Evolutionary conservation across 2,329 filamentous ascomycete species (phyloP).

Genomic region (Arthroderma sp.): DNA sequence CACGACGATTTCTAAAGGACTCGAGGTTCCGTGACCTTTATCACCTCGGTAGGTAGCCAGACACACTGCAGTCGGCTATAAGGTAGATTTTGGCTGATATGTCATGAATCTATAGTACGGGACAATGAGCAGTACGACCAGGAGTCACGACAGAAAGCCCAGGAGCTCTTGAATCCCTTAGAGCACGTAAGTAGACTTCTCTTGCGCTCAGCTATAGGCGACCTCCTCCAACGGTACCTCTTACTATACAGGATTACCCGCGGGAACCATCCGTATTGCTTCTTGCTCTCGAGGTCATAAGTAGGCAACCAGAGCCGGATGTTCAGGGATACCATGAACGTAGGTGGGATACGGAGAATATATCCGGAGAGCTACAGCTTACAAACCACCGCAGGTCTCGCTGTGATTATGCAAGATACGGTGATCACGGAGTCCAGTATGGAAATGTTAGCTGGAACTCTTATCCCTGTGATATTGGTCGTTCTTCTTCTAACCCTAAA

Average conservation of each 20-base stretch:
- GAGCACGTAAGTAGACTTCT: constrained; percentile 24
- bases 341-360: constrained; percentile 12
- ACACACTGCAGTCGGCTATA: no score
- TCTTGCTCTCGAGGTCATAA: constrained; percentile 54
- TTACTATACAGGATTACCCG: constrained; percentile 38
- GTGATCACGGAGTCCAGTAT: constrained; percentile 52
- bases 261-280: constrained; percentile 53
- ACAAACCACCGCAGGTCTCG: constrained; percentile 33
- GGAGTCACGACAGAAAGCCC: neutral
- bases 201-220: no score
- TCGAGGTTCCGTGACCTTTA: no score
- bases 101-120: no score
- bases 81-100: no score
- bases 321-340: constrained; percentile 28
- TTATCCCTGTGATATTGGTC: neutral
- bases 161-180: constrained; percentile 29
- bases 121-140: no score
- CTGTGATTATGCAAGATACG: constrained; percentile 47
- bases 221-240: no score
- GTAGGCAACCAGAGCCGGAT: constrained; percentile 23
- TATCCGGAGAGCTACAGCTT: neutral
- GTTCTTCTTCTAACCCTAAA: neutral
- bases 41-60: no score
- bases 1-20: no score
- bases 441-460: constrained; percentile 33